A percentile compares a stretch with the other conserved stretches of the same genome.
These are phyloP conservation scores for Yamadazyma sp. DNA, from an alignment of 1,139 yeast species.

Conservation along the genomic window DNA sequence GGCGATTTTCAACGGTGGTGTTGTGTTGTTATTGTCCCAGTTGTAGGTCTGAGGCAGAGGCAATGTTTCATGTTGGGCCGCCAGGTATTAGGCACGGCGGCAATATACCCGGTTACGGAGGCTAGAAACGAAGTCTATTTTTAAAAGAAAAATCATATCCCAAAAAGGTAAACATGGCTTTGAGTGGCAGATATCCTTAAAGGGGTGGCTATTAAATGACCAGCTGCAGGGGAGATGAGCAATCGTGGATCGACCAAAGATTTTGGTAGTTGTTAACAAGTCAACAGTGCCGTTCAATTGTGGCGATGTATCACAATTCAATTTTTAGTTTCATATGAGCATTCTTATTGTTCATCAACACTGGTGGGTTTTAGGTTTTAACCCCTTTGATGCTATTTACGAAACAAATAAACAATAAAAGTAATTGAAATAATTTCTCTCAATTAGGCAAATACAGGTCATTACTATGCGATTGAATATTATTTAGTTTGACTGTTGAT, in stretches of 20 bases:
- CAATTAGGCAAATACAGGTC: constrained; percentile 2
- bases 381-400: constrained; percentile 6
- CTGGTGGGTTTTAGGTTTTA: neutral
- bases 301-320: constrained; percentile 1
- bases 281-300: neutral
- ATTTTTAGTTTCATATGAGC: constrained; percentile 4
- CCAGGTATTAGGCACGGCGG: neutral
- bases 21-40: no score
- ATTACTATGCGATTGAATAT: constrained; percentile 3
- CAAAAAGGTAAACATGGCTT: no score
- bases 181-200: no score
- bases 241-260: no score
- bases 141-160: neutral
- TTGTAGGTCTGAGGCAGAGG: no score
- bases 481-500: neutral
- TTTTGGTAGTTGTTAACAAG: no score
- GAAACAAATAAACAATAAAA: constrained; percentile 1
- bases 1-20: no score
- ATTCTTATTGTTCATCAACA: constrained; percentile 2
- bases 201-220: no score
- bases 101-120: neutral
- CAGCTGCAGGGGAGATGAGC: no score
- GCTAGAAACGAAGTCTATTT: no score
- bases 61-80: no score
- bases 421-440: constrained; percentile 1